Percentiles rank a stretch among this genome's conserved stretches.
phyloP scores from a whole-genome alignment of 768 basidiomycete genomes.

The Ramaria sp. region DNA sequence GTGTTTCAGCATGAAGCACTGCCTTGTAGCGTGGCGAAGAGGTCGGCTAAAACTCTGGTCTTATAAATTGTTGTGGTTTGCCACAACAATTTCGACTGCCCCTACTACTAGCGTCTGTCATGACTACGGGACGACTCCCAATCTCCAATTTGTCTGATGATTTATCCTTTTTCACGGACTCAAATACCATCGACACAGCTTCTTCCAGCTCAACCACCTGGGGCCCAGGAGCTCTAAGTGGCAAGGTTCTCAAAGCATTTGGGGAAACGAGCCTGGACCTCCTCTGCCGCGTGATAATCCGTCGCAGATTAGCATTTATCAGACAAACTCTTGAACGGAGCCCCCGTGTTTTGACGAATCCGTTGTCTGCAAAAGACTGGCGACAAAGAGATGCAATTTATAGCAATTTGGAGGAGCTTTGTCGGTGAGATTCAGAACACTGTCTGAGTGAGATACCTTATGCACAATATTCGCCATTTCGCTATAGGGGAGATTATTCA shows the following conservation, averaged over 20 bases:
- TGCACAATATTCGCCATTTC: background rate
- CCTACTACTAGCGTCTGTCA: too few relatives aligned
- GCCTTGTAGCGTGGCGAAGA: too few relatives aligned
- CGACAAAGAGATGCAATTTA: background rate
- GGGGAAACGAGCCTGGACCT: background rate
- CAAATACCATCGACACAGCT: background rate
- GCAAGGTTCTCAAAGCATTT: background rate
- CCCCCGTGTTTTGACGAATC: background rate
- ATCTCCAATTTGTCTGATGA: background rate
- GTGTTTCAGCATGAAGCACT: too few relatives aligned
- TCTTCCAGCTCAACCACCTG: background rate
- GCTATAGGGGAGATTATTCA: background rate
- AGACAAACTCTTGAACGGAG: background rate
- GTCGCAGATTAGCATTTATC: background rate
- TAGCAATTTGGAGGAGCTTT: background rate
- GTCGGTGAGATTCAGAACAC: background rate
- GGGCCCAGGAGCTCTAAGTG: background rate
- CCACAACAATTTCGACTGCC: too few relatives aligned
- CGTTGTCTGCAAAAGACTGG: background rate
- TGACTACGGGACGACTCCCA: too few relatives aligned
- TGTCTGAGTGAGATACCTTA: background rate
- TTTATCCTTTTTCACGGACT: background rate
- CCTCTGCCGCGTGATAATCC: background rate
- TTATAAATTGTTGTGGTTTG: too few relatives aligned
- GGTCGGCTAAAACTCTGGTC: too few relatives aligned